Evolutionary conservation across 2,329 filamentous ascomycete species (phyloP), one percentile per base, ranked within the genome.

Genomic region (Penicillium sumatraense): DNA sequence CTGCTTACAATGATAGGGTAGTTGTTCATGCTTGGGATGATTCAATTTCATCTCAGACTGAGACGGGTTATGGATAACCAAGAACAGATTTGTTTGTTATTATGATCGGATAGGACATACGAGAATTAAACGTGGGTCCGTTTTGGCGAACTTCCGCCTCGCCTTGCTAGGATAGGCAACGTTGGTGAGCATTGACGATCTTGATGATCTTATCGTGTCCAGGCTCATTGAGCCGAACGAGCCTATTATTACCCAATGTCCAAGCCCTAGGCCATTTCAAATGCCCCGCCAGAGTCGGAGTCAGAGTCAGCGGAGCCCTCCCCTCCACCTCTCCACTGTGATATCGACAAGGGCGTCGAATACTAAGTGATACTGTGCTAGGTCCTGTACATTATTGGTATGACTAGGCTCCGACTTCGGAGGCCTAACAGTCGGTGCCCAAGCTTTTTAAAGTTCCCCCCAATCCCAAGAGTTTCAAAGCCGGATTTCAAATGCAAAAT

Each of bases 381-480:
- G n/a, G n/a, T n/a, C n/a, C n/a, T 9, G 31, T 18, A 27, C 24
- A 20, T 23, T 13, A 9, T 49, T 23, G 16, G 27, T 9, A 42
- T 44, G 44, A n/a, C 38, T 54, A 31, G 27, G 27, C 55, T 60
- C 58, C 58, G 58, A 60, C 47, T 53, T 60, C 58, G 58, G 58
- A 60, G 55, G 26, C 46, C 21, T 29, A 7, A 23, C n/a, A 18
- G 29, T 49, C 23, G 40, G 31, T 53, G 49, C 47, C 55, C 52
- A 49, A 58, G 47, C 21, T 42, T 53, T 52, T 44, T 48, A 21
- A 33, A 49, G 16, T 31, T 56, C 42, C 21, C 26, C 9, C 14
- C 14, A 7, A 27, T 27, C 9, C 40, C 26, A 46, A 7, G 26
- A 23, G 18, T 1, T n/a, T n/a, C 7, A 31, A 33, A 29, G 26